Conservation (phyloP, 306 rosid species). For the Canavalia gladiata region DNA sequence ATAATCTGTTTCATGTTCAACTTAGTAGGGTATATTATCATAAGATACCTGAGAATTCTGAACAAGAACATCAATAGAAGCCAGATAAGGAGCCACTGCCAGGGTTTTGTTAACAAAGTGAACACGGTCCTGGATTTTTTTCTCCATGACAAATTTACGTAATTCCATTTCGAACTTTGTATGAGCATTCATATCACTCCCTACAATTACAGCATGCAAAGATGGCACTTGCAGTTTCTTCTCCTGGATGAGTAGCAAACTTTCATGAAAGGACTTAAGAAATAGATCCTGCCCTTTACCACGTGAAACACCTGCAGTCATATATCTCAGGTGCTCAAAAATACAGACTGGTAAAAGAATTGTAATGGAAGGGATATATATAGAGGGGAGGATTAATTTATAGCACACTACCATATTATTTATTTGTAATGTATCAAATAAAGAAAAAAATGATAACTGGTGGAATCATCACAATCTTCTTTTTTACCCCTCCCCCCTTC, state of each 20-base stretch:
- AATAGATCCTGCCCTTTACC: conserved; percentile 96
- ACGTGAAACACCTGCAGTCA: conserved; percentile 82
- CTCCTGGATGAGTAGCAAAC: conserved; percentile 68
- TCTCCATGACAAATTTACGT: conserved; percentile 73
- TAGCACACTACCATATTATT: background rate
- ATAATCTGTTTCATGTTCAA: conserved; percentile 30
- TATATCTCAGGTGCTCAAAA: conserved; percentile 37
- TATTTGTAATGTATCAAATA: background rate
- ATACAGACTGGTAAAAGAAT: conserved; percentile 30
- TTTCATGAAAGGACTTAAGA: conserved; percentile 77
- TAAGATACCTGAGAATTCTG: conserved; percentile 89
- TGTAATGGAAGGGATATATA: conserved; percentile 8
- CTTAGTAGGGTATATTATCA: conserved; percentile 20
- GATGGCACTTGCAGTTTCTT: conserved; percentile 81
- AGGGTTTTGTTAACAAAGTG: conserved; percentile 92
- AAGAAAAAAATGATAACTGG: background rate
- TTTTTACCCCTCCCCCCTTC: conserved; percentile 9
- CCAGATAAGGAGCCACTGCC: conserved; percentile 88
- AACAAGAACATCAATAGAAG: conserved; percentile 91
- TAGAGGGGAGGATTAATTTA: background rate
- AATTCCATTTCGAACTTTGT: conserved; percentile 79
- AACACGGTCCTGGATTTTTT: conserved; percentile 76
- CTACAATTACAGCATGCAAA: conserved; percentile 86
- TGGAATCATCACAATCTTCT: conserved; percentile 22
- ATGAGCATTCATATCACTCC: conserved; percentile 89